Conservation (phyloP, 805 yeast species). For the Metschnikowia hibisci region DNA sequence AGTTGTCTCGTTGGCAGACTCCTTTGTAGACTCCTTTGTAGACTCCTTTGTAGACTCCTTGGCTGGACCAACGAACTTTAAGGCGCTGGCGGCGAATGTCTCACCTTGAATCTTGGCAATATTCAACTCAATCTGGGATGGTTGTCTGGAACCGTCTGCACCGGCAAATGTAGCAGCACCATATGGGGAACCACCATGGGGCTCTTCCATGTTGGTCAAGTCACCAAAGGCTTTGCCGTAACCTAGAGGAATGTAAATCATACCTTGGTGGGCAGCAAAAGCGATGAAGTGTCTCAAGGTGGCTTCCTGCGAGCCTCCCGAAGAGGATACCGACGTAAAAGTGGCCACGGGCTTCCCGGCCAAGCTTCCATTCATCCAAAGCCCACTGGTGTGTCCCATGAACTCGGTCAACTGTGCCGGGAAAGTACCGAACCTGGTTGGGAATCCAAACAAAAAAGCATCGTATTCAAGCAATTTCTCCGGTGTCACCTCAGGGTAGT, state of each 20-base stretch:
- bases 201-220: conserved; percentile 53
- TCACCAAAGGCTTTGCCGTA: conserved; percentile 54
- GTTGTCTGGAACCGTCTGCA: conserved; percentile 69
- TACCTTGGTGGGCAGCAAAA: conserved; percentile 72
- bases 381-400: conserved; percentile 21
- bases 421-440: conserved; percentile 20
- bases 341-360: conserved; percentile 43
- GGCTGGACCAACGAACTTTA: conserved; percentile 20
- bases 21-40: neutral
- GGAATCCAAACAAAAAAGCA: conserved; percentile 20
- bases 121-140: conserved; percentile 58
- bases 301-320: conserved; percentile 80
- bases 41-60: neutral
- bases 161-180: conserved; percentile 84
- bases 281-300: conserved; percentile 65
- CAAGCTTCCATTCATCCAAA: conserved; percentile 20
- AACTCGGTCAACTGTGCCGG: conserved; percentile 21
- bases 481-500: conserved; percentile 19
- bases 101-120: conserved; percentile 67
- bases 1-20: neutral
- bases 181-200: conserved; percentile 81
- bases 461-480: conserved; percentile 19
- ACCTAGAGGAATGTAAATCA: conserved; percentile 78
- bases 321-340: conserved; percentile 70
- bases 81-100: conserved; percentile 40